Percentiles rank a stretch among this genome's conserved stretches.
Conservation (phyloP, 1,284 basidiomycete species). For the Marasmius tenuissimus region DNA sequence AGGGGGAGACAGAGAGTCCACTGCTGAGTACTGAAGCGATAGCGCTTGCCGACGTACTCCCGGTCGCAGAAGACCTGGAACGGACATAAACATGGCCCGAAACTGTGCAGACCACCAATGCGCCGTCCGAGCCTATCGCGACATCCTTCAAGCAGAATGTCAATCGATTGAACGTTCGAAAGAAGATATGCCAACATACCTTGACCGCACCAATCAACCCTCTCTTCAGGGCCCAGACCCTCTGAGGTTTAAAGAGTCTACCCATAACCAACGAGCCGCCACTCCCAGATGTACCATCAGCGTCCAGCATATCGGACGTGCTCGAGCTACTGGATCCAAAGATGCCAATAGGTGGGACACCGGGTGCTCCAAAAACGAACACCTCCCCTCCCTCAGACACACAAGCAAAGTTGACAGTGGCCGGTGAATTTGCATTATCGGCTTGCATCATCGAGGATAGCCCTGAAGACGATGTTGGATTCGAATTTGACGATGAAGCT, state of each 20-base stretch:
- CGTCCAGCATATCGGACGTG: slow-evolving; percentile 27
- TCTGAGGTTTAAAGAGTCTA: slow-evolving; percentile 70
- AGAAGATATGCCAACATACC: slow-evolving; percentile 35
- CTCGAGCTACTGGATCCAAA: slow-evolving; percentile 8
- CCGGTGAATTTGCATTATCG: neutral
- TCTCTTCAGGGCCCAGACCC: slow-evolving; percentile 89
- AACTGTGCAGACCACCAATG: slow-evolving; percentile 89
- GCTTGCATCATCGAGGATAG: neutral
- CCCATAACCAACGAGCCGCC: slow-evolving; percentile 21
- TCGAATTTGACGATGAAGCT: neutral
- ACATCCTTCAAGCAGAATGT: slow-evolving; percentile 62
- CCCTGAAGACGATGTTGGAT: neutral
- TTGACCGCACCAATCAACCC: slow-evolving; percentile 79
- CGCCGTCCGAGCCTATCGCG: slow-evolving; percentile 85
- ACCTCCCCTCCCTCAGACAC: slow-evolving; percentile 89
- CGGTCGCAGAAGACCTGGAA: slow-evolving; percentile 50
- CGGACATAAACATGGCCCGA: slow-evolving; percentile 94
- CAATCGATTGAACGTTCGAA: neutral
- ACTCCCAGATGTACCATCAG: slow-evolving; percentile 17
- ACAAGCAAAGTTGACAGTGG: slow-evolving; percentile 62
- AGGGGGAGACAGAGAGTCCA: neutral
- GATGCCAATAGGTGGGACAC: slow-evolving; percentile 11
- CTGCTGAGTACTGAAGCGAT: neutral
- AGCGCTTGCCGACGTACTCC: slow-evolving; percentile 5
- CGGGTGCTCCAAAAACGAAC: slow-evolving; percentile 75